Evolutionary conservation across 2,329 filamentous ascomycete species (phyloP).

Genomic region (Aspergillus ibericus): DNA sequence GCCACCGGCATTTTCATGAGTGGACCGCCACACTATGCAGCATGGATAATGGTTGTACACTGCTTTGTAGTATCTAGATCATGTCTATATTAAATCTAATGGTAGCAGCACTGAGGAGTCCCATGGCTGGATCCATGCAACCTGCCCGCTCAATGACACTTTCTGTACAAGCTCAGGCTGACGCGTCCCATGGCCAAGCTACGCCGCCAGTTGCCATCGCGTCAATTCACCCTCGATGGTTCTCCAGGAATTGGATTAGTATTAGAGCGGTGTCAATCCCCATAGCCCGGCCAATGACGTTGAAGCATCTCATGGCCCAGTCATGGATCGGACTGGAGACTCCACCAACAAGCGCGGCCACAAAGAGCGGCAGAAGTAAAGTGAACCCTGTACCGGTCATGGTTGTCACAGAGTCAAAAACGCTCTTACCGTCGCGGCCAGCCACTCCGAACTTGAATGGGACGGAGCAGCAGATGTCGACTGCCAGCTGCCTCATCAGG

Average conservation of each 20-base stretch:
- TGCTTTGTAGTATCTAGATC: too few species aligned
- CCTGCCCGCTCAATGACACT: background rate
- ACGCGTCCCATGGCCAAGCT: background rate
- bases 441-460: constrained; percentile 5
- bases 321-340: background rate
- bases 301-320: constrained; percentile 3
- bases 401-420: background rate
- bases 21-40: background rate
- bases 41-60: too few species aligned
- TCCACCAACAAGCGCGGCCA: background rate
- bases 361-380: background rate
- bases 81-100: too few species aligned
- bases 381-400: background rate
- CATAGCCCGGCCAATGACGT: background rate
- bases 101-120: background rate
- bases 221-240: background rate
- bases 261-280: background rate
- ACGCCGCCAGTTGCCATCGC: background rate
- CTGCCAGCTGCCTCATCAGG: background rate
- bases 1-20: background rate
- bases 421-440: background rate
- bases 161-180: background rate
- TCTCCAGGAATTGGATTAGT: background rate
- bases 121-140: background rate
- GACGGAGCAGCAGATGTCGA: constrained; percentile 3